Evolutionary conservation across 148 eudicot species (phyloP), one percentile per base, ranked within the genome.

Genomic region (Rhododendron griersonianum): DNA sequence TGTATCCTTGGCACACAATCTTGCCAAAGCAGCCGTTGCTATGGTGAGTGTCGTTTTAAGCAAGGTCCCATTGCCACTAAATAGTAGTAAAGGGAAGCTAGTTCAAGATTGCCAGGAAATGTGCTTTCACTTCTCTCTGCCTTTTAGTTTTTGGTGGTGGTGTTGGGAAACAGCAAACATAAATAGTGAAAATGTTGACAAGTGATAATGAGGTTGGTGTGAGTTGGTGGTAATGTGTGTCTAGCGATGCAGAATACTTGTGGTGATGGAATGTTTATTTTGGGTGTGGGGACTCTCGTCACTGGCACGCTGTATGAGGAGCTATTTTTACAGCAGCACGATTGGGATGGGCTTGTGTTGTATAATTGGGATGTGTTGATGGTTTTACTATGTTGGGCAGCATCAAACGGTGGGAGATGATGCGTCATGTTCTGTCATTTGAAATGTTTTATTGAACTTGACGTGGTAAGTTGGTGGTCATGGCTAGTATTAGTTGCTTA

Each of bases 1-100:
- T 28, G 30, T 28, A 28, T 28, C 30, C 30, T 28, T 28, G 30
- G 30, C 30, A 28, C 30, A 28, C 30, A 28, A 28, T 28, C 30
- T 28, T 28, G 30, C 30, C 30, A 28, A 28, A 28, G 30, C 30
- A 28, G 30, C 30, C 30, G 30, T 28, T 28, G 30, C 30, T 28
- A 28, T 88, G 98, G 99, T 97, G 86, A 91, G 96, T 90, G 37
- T 33, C 35, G n/a, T 77, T 78, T 48, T 39, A 33, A 50, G 75
- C 50, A 41, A 39, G 65, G 21, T 39, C 28, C 21, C 41, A 3
- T 25, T 71, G 35, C 35, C 71, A 63, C 39, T 71, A 11, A 6
- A 25, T 71, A 71, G 15, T 71, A 8, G 76, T 30, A 11, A 30
- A 71, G 76, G 74, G 18, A 33, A 30, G 44, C 44, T 45, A 11